A percentile compares a stretch with the other conserved stretches of the same genome.
These are phyloP conservation scores for Gymnopilus dilepis DNA, from an alignment of 768 basidiomycete species.

Conservation along the genomic window DNA sequence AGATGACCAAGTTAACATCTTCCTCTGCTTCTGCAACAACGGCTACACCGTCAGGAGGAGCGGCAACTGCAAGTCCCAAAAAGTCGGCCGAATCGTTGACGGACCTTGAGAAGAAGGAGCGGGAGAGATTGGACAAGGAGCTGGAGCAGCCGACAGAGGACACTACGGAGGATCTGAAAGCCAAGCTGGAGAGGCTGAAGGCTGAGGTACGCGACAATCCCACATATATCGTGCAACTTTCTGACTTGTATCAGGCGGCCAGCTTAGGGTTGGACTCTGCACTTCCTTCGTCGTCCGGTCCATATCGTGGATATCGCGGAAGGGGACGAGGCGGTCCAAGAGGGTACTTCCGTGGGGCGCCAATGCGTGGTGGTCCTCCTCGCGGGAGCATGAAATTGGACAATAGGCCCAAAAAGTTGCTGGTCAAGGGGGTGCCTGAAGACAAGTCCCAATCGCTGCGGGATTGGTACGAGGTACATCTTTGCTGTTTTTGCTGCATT, in stretches of 20 bases:
- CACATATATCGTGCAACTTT: too few species aligned
- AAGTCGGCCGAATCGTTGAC: constrained; percentile 29
- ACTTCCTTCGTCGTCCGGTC: constrained; percentile 41
- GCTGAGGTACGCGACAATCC: constrained; percentile 77
- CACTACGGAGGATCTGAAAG: constrained; percentile 72
- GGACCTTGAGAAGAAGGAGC: constrained; percentile 61
- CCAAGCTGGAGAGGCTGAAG: constrained; percentile 76
- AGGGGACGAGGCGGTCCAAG: constrained; percentile 64
- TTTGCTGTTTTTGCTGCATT: background rate
- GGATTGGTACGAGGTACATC: constrained; percentile 82
- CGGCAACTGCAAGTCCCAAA: constrained; percentile 22
- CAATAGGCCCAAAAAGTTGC: constrained; percentile 82
- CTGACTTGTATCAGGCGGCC: constrained; percentile 56
- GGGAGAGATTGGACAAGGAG: constrained; percentile 80
- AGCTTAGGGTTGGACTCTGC: constrained; percentile 71
- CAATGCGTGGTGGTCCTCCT: constrained; percentile 67
- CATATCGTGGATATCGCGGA: constrained; percentile 72
- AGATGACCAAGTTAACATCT: constrained; percentile 61
- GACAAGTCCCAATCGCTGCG: constrained; percentile 63
- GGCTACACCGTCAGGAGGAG: constrained; percentile 23
- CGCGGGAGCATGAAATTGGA: constrained; percentile 87
- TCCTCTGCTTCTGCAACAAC: constrained; percentile 34
- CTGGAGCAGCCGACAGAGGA: constrained; percentile 61
- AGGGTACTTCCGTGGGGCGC: constrained; percentile 60
- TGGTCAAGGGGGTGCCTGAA: constrained; percentile 68